Evolutionary conservation across 2,329 filamentous ascomycete genomes (phyloP).

Genomic region (Aureobasidium sp.): DNA sequence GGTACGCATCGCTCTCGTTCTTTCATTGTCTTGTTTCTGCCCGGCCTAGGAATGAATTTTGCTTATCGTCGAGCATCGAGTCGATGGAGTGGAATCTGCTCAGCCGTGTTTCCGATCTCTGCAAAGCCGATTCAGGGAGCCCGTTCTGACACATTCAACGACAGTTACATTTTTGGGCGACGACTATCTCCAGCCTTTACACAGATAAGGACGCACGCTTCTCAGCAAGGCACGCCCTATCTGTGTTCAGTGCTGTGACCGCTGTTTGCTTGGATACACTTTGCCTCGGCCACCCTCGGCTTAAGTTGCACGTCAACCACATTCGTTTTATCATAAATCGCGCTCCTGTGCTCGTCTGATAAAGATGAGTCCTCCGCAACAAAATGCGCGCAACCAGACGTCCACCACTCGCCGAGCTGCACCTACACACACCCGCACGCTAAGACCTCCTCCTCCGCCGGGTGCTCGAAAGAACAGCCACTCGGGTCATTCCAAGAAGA

Average conservation of each 20-base stretch:
- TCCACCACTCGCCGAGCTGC: constrained; percentile 2
- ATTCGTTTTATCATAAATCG: constrained; percentile 8
- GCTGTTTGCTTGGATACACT: not conserved
- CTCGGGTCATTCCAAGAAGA: constrained; percentile 9
- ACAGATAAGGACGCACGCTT: constrained; percentile 5
- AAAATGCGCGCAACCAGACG: constrained; percentile 7
- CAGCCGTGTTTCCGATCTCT: constrained; percentile 3
- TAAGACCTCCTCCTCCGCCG: not conserved
- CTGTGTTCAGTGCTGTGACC: constrained; percentile 9
- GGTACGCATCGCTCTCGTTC: not conserved
- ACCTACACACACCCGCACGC: not conserved
- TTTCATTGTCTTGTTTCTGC: not conserved
- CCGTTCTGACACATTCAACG: constrained; percentile 5
- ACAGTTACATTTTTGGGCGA: not conserved
- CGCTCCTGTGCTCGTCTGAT: not conserved
- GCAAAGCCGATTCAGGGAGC: constrained; percentile 5
- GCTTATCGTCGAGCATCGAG: not conserved
- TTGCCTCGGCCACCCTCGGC: not conserved
- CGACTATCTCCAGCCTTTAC: not conserved
- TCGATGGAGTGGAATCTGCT: not conserved
- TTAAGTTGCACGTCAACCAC: constrained; percentile 7
- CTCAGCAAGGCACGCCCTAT: constrained; percentile 8
- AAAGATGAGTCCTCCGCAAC: constrained; percentile 13
- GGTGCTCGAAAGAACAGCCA: constrained; percentile 7
- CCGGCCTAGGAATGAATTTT: not conserved